phyloP scores from a whole-genome alignment of 768 basidiomycete species.

The Leccinum subtestaceum region DNA sequence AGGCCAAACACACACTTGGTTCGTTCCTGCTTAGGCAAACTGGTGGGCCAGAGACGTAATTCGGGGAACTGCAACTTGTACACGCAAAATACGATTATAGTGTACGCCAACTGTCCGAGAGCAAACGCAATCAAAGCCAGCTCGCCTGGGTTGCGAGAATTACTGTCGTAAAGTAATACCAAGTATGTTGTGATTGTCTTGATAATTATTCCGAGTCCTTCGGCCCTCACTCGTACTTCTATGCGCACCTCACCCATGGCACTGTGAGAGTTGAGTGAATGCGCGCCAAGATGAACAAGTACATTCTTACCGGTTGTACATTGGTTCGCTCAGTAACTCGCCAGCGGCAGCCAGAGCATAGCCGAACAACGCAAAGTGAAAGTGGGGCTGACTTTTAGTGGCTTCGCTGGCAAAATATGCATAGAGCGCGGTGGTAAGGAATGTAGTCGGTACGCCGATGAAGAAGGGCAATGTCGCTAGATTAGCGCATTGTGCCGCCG shows the following conservation, averaged over 20 bases:
- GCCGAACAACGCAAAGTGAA: constrained; percentile 56
- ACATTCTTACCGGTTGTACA: constrained; percentile 61
- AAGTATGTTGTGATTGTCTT: constrained; percentile 75
- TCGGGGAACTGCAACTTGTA: constrained; percentile 50
- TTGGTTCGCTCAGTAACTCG: constrained; percentile 82
- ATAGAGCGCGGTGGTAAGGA: constrained; percentile 54
- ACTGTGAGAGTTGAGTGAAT: constrained; percentile 37
- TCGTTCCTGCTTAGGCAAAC: constrained; percentile 18
- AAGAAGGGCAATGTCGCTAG: constrained; percentile 63
- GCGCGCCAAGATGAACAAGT: background rate
- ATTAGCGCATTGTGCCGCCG: constrained; percentile 35
- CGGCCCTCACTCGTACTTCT: constrained; percentile 73
- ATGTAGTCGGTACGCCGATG: constrained; percentile 65
- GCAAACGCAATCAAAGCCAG: constrained; percentile 82
- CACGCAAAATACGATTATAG: constrained; percentile 48
- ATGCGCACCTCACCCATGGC: constrained; percentile 69
- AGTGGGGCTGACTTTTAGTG: constrained; percentile 61
- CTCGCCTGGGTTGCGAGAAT: constrained; percentile 32
- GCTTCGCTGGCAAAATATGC: constrained; percentile 47
- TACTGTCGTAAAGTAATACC: constrained; percentile 52
- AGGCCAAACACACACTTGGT: constrained; percentile 17
- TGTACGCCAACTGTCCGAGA: constrained; percentile 78
- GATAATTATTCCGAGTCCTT: constrained; percentile 74
- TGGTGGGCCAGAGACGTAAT: constrained; percentile 33
- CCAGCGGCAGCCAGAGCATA: constrained; percentile 74